phyloP scores from a whole-genome alignment of 2,329 filamentous ascomycete genomes.

The Botrytis deweyae region DNA sequence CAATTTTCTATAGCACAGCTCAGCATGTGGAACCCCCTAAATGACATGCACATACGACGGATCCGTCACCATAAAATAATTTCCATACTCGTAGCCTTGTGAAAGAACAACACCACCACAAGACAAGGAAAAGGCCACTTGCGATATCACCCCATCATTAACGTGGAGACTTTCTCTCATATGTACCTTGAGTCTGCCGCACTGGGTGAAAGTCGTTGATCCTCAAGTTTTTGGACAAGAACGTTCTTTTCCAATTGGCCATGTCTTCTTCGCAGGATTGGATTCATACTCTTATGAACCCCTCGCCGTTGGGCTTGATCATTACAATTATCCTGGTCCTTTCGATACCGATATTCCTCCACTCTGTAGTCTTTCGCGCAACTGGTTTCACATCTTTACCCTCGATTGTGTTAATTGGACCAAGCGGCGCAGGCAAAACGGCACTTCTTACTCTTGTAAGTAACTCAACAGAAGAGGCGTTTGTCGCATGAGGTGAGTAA shows the following conservation, averaged over 20 bases:
- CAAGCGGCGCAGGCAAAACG: conserved; percentile 83
- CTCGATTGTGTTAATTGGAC: conserved; percentile 77
- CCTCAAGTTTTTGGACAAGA: not conserved
- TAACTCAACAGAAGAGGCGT: not conserved
- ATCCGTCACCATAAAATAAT: conserved; percentile 2
- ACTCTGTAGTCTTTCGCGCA: conserved; percentile 67
- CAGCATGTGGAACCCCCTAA: conserved; percentile 10
- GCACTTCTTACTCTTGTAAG: conserved; percentile 74
- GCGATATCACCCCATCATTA: not conserved
- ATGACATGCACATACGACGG: not conserved
- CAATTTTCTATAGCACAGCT: conserved; percentile 9
- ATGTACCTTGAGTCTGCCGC: not conserved
- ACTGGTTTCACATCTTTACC: conserved; percentile 67
- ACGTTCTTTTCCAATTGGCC: not conserved
- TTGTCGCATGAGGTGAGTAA: conserved; percentile 7
- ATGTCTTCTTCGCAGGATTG: conserved; percentile 36
- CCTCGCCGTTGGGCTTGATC: conserved; percentile 61
- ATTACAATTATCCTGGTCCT: conserved; percentile 71
- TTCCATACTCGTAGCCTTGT: conserved; percentile 8
- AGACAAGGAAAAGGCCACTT: not conserved
- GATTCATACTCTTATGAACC: conserved; percentile 56
- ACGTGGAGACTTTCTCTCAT: not conserved
- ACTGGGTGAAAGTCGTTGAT: not conserved
- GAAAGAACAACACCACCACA: conserved; percentile 4
- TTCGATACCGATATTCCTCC: conserved; percentile 72